Evolutionary conservation across 2,329 filamentous ascomycete species (phyloP).

Genomic region (Penicillium sclerotigenum): DNA sequence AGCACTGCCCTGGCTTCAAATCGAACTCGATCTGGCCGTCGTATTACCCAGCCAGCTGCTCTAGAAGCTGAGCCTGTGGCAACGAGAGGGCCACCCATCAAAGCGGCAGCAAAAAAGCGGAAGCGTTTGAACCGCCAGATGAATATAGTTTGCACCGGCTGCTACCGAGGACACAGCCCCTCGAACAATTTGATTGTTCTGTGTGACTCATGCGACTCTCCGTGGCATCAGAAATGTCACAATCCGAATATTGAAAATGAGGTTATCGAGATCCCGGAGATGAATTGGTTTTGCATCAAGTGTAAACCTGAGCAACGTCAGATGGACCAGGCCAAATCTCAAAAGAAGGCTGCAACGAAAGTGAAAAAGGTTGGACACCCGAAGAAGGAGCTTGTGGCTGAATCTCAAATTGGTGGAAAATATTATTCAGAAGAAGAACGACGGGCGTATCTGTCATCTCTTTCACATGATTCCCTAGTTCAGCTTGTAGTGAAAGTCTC

Average conservation of each 20-base stretch:
- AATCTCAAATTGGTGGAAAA: constrained; percentile 27
- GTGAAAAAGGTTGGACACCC: neutral
- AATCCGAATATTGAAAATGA: constrained; percentile 69
- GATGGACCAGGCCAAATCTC: constrained; percentile 32
- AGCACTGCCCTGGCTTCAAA: neutral
- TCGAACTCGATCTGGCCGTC: constrained; percentile 8
- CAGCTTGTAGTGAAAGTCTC: constrained; percentile 62
- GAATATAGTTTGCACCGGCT: constrained; percentile 63
- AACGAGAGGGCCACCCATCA: neutral
- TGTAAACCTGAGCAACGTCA: constrained; percentile 55
- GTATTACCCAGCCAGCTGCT: neutral
- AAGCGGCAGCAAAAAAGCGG: constrained; percentile 51
- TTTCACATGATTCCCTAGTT: constrained; percentile 62
- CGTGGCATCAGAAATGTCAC: constrained; percentile 81
- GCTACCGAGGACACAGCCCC: constrained; percentile 68
- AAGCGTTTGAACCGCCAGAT: constrained; percentile 50
- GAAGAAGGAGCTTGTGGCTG: neutral
- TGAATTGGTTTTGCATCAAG: constrained; percentile 67
- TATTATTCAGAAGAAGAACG: constrained; percentile 47
- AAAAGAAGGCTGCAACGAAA: neutral
- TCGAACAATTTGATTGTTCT: constrained; percentile 78
- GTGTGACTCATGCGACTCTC: constrained; percentile 75
- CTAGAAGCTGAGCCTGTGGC: neutral
- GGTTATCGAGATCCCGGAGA: constrained; percentile 62
- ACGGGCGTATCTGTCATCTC: constrained; percentile 59